Evolutionary conservation across 2,329 filamentous ascomycete genomes (phyloP), one percentile per base, ranked within the genome.

Genomic region (Seiridium cupressi): DNA sequence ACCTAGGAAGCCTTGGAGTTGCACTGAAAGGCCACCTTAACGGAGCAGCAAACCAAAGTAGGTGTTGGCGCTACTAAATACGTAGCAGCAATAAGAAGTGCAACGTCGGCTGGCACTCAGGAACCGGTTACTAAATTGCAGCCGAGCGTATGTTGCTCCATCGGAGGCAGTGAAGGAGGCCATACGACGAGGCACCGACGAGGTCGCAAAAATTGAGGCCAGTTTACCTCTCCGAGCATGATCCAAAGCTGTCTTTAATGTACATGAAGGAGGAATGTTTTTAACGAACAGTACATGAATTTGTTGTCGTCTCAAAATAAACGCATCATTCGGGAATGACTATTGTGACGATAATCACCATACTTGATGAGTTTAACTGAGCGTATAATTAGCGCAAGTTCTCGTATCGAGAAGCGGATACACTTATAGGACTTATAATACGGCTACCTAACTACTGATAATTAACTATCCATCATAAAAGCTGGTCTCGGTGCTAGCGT

Each of bases 11-110:
- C 88, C 2, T 65, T 89, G 62, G 77, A 75, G 57, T 69, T 91
- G 69, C 87, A 90, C 65, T 75, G 79, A 59, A 82, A 96, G 62
- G 88, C 88, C 68, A 87, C 86, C 70, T 88, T 88, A 36, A 92
- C 95, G 74, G 96, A 91, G 91, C 87, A 89, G 46, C 78, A 93
- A 58, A 94, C 91, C 62, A 93, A 93, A 77, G 82, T 89, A 0
- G 90, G 90, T 48, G 92, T 95, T 68, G 89, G 92, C 1, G 92
- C 90, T 13, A 94, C 92, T 26, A 96, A 96, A 82, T 85, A 85
- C 65, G 91, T 89, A 8, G 88, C 96, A 7, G 46, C 46, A 48
- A 48, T 48, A n/a, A 7, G 46, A 18, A 48, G 9, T 48, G 46
- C 86, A 1, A 79, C 72, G 60, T 71, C 74, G 53, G 87, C 88